phyloP scores from a whole-genome alignment of 2,329 filamentous ascomycete genomes.

The Cladophialophora immunda region DNA sequence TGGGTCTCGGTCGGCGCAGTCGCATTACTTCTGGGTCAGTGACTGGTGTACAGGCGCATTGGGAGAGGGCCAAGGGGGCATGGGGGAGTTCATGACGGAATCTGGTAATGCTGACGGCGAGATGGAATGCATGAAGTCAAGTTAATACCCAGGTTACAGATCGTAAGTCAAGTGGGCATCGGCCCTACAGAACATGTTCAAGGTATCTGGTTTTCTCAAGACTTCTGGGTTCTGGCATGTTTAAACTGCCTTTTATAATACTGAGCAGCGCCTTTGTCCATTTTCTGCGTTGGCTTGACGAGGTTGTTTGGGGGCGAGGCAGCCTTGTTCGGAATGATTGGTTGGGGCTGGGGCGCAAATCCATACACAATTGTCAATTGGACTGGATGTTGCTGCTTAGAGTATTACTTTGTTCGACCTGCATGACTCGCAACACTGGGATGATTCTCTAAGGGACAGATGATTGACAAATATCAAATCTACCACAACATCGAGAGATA shows the following conservation, averaged over 20 bases:
- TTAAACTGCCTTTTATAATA: background rate
- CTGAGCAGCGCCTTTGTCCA: background rate
- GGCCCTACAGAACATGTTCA: background rate
- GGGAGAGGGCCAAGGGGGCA: background rate
- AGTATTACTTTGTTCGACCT: too few relatives aligned
- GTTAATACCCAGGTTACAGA: background rate
- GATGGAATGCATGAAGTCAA: background rate
- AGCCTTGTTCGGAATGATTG: background rate
- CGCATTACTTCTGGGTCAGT: slow-evolving; percentile 8
- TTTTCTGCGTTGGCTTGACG: background rate
- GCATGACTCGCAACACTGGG: too few relatives aligned
- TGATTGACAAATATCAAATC: too few relatives aligned
- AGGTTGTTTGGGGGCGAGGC: too few relatives aligned
- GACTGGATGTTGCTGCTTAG: too few relatives aligned
- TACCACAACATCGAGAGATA: too few relatives aligned
- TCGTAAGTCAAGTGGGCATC: background rate
- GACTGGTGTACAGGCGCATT: background rate
- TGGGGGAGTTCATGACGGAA: background rate
- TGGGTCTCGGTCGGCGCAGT: background rate
- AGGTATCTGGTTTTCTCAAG: background rate
- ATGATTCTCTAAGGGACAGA: too few relatives aligned
- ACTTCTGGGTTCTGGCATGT: background rate
- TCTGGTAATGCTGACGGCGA: background rate
- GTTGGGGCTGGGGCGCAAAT: too few relatives aligned
- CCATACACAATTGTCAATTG: too few relatives aligned